Conservation (phyloP, 2,329 filamentous ascomycete genomes). For the Tolypocladium cylindrosporum region DNA sequence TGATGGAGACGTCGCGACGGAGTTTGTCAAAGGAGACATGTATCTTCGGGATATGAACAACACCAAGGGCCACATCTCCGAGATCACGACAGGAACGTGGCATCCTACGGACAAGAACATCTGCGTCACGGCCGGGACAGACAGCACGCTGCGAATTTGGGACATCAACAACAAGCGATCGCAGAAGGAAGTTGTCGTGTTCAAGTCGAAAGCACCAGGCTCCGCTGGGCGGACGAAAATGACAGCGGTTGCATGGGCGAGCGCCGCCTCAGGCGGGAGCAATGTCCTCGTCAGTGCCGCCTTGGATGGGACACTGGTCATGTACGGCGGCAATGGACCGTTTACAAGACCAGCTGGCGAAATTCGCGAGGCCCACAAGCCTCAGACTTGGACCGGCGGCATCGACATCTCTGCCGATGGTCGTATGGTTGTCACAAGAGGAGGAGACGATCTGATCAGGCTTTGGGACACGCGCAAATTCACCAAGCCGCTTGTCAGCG, state of each 20-base stretch:
- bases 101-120: conserved; percentile 76
- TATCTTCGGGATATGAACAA: conserved; percentile 96
- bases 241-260: conserved; percentile 85
- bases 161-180: conserved; percentile 83
- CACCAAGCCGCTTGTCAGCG: conserved; percentile 74
- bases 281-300: conserved; percentile 75
- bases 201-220: conserved; percentile 85
- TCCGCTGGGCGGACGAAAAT: conserved; percentile 86
- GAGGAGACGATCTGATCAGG: conserved; percentile 88
- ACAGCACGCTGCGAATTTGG: conserved; percentile 95
- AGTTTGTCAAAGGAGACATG: conserved; percentile 98
- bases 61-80: conserved; percentile 92
- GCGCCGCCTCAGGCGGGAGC: conserved; percentile 62
- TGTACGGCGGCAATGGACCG: conserved; percentile 87
- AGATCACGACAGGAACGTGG: conserved; percentile 84
- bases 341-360: conserved; percentile 75
- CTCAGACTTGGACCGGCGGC: conserved; percentile 83
- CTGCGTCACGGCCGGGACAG: conserved; percentile 84
- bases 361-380: conserved; percentile 70
- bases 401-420: conserved; percentile 87
- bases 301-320: conserved; percentile 78
- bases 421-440: conserved; percentile 79
- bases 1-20: conserved; percentile 75
- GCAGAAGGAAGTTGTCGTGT: conserved; percentile 89
- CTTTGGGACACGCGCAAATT: conserved; percentile 96